Evolutionary conservation across 257 asterid species (phyloP), one percentile per base, ranked within the genome.

Genomic region (Nicotiana tabacum): DNA sequence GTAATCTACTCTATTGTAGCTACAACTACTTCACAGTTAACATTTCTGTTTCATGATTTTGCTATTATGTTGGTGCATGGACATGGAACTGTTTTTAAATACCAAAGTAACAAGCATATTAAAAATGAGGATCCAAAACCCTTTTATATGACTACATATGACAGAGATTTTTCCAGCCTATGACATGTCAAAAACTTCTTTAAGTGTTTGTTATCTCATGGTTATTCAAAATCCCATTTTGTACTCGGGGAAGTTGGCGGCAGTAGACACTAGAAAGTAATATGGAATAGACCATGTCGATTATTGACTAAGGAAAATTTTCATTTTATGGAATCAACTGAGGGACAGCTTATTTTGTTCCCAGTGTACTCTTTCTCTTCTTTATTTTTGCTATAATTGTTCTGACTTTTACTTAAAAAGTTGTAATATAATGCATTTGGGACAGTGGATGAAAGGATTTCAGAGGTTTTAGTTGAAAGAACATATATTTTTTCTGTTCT

Each of bases 1-100:
- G 53, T 85, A 79, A 57, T 82, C n/a, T 65, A 51, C 64, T 70
- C 82, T 72, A 70, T 51, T 76, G 48, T 29, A 16, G 29, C 53
- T 48, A 51, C 46, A 76, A 53, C 29, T 29, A 35, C 65, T 76
- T 51, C 65, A 76, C 80, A 51, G 51, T 27, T 74, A 12, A 24
- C 61, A 72, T 72, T 18, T 72, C 64, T 51, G 27, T 51, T 48
- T 76, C 80, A 51, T 76, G 46, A 27, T 76, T 76, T 58, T 76
- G 27, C 29, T 15, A 53, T 51, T 29, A 76, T 53, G 65, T 76
- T 46, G 55, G 80, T 76, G 80, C 80, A 53, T 51, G 65, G 16
- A 76, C 64, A 76, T 76, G 37, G 46, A 53, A 76, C 64, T 76
- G 29, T 16, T 12, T 51, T 53, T 51, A 51, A 27, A 51, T 76